Evolutionary conservation across 2,329 filamentous ascomycete species (phyloP).

Genomic region (Drechslerella dactyloides): DNA sequence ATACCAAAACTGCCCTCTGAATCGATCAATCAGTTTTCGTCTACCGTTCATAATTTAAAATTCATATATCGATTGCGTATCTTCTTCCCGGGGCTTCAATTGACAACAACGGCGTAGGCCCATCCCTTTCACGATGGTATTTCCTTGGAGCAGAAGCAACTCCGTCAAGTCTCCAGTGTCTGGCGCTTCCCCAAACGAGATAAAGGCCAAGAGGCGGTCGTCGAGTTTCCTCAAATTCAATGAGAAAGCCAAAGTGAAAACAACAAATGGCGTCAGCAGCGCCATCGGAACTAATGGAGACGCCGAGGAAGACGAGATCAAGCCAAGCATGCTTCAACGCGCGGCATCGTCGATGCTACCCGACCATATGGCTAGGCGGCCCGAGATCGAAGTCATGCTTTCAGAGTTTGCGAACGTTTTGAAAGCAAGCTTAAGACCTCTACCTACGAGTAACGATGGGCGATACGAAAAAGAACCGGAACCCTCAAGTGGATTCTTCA

Average conservation of each 20-base stretch:
- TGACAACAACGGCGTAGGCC: no score
- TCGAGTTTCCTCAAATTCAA: constrained; percentile 36
- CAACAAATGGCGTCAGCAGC: constrained; percentile 11
- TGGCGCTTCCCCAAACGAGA: constrained; percentile 5
- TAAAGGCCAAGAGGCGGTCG: constrained; percentile 31
- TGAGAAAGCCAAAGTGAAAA: constrained; percentile 32
- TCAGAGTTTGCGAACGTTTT: constrained; percentile 38
- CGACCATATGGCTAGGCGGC: constrained; percentile 41
- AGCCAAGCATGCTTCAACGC: constrained; percentile 34
- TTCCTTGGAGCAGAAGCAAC: constrained; percentile 33
- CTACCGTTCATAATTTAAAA: no score
- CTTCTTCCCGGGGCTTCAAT: no score
- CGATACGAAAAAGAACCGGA: constrained; percentile 33
- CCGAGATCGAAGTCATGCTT: constrained; percentile 40
- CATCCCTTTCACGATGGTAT: constrained; percentile 18
- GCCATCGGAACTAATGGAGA: constrained; percentile 14
- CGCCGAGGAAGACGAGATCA: constrained; percentile 21
- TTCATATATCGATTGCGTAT: no score
- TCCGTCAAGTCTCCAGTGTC: constrained; percentile 25
- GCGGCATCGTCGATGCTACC: constrained; percentile 44
- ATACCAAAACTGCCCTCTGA: no score
- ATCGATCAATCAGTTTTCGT: no score
- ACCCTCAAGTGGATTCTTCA: constrained; percentile 40
- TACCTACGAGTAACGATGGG: constrained; percentile 15
- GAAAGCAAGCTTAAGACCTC: constrained; percentile 31